Conservation (phyloP, 345 rosid species). For the Lepidium sativum region DNA sequence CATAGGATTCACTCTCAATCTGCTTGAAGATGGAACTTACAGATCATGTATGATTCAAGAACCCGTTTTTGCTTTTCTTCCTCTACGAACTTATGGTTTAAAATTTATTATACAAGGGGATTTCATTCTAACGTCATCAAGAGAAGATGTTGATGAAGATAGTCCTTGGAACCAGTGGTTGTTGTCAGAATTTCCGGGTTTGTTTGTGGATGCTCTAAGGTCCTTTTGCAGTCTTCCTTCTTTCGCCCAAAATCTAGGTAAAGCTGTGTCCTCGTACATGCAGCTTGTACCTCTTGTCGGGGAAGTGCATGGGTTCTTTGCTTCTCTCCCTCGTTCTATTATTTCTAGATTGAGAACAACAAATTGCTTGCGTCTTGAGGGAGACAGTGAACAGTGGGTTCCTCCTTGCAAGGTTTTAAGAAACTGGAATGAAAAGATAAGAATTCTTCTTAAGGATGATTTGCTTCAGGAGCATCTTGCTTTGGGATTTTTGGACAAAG, state of each 20-base stretch:
- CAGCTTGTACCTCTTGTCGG: slow-evolving; percentile 85
- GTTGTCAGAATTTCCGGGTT: slow-evolving; percentile 63
- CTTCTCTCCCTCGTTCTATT: slow-evolving; percentile 65
- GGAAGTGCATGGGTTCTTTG: slow-evolving; percentile 91
- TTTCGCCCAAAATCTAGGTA: slow-evolving; percentile 63
- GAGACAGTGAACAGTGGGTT: slow-evolving; percentile 60
- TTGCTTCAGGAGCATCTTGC: slow-evolving; percentile 76
- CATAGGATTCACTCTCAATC: slow-evolving; percentile 71
- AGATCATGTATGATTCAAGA: slow-evolving; percentile 53
- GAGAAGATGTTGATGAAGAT: slow-evolving; percentile 94
- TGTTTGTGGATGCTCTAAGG: slow-evolving; percentile 62
- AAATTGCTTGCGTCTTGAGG: slow-evolving; percentile 75
- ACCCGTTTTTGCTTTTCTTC: slow-evolving; percentile 93
- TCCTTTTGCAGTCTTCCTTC: slow-evolving; percentile 80
- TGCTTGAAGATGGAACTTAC: slow-evolving; percentile 50
- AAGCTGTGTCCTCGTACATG: slow-evolving; percentile 75
- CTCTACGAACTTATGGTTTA: slow-evolving; percentile 85
- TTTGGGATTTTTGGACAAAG: slow-evolving; percentile 68
- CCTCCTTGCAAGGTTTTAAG: slow-evolving; percentile 85
- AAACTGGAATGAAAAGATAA: slow-evolving; percentile 73
- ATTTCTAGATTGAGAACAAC: slow-evolving; percentile 51
- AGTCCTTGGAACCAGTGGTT: slow-evolving; percentile 96
- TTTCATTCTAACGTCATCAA: slow-evolving; percentile 92
- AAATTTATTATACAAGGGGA: slow-evolving; percentile 95
- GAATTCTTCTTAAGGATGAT: slow-evolving; percentile 43